These are phyloP conservation scores for Stagonosporopsis chrysanthemi DNA, from an alignment of 2,329 filamentous ascomycete genomes.

Conservation along the genomic window DNA sequence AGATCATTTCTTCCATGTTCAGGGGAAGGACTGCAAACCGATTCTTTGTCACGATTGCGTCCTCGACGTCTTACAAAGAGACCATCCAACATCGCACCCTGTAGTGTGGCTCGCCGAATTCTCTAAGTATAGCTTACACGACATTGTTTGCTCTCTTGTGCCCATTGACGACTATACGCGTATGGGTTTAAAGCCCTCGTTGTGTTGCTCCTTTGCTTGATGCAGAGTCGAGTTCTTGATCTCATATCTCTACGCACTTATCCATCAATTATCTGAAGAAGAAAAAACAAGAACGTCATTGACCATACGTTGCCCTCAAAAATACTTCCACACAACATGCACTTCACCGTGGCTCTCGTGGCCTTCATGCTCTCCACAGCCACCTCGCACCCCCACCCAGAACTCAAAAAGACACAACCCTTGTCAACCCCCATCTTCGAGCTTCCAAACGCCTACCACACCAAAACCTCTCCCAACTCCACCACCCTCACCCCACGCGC, in stretches of 20 bases:
- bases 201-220: background rate
- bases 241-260: background rate
- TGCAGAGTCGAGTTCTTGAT: background rate
- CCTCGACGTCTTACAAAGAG: background rate
- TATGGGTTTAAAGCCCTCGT: background rate
- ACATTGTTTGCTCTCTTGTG: background rate
- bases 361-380: background rate
- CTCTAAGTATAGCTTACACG: background rate
- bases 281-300: background rate
- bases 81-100: background rate
- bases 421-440: background rate
- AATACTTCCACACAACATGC: background rate
- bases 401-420: background rate
- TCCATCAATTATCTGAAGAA: background rate
- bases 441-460: background rate
- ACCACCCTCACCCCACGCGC: background rate
- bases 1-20: background rate
- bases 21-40: background rate
- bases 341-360: background rate
- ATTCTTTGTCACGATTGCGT: background rate
- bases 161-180: background rate
- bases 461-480: background rate
- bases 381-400: background rate
- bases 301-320: background rate
- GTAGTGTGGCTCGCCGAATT: background rate